A percentile compares a stretch with the other conserved stretches of the same genome.
phyloP scores from a whole-genome alignment of 73 alveolate genomes.

The Effrenium voratum region DNA sequence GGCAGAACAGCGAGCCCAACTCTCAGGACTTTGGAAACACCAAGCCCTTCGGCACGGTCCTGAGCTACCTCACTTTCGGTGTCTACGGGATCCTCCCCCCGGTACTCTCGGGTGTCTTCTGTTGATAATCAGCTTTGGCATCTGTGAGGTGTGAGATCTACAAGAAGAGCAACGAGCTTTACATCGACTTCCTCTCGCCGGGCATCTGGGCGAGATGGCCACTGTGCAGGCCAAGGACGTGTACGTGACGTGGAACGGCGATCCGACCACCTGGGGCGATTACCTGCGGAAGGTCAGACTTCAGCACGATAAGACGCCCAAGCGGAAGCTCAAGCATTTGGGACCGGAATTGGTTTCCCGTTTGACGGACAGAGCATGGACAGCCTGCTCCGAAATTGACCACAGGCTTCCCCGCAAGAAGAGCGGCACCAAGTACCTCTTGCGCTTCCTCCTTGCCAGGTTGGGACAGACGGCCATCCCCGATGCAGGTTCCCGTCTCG shows the following conservation, averaged over 20 bases:
- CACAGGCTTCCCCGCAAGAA: neutral
- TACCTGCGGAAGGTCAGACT: neutral
- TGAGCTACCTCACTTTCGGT: too few species aligned
- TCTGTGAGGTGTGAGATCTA: too few species aligned
- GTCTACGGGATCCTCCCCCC: too few species aligned
- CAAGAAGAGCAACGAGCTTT: too few species aligned
- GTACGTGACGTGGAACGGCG: slow-evolving; percentile 1
- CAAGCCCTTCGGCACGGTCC: too few species aligned
- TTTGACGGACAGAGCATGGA: slow-evolving; percentile 1
- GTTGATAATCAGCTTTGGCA: too few species aligned
- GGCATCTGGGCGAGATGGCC: too few species aligned
- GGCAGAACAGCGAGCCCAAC: too few species aligned
- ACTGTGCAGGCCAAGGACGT: neutral
- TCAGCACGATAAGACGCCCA: neutral
- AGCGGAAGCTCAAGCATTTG: neutral
- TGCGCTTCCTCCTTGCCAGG: neutral
- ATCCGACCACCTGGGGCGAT: neutral
- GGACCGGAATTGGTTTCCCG: neutral
- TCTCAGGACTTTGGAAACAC: too few species aligned
- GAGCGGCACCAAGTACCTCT: slow-evolving; percentile 15
- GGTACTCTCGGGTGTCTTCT: too few species aligned
- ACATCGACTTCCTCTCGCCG: too few species aligned
- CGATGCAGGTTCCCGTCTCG: neutral
- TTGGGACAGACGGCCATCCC: slow-evolving; percentile 12
- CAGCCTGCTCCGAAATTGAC: neutral